Evolutionary conservation across 306 rosid species (phyloP).

Genomic region (Acacia confusa): DNA sequence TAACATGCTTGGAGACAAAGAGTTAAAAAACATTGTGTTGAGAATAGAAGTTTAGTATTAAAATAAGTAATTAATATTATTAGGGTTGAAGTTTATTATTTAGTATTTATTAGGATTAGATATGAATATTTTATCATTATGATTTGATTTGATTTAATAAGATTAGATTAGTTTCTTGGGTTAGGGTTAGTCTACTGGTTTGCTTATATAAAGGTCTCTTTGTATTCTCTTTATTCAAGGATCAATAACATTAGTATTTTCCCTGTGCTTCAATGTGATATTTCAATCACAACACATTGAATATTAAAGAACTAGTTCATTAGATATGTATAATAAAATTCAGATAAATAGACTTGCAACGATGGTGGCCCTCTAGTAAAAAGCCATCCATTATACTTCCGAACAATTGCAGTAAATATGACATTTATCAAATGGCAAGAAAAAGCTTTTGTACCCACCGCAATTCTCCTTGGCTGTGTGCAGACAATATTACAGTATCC

Average conservation of each 20-base stretch:
- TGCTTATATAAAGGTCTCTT: no score
- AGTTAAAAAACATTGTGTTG: neutral
- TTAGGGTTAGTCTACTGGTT: no score
- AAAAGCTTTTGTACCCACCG: slow-evolving; percentile 56
- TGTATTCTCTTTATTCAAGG: no score
- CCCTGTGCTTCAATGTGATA: no score
- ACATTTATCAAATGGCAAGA: slow-evolving; percentile 12
- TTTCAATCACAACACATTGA: neutral
- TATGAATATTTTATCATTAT: no score
- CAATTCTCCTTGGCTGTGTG: slow-evolving; percentile 98
- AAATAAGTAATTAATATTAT: no score
- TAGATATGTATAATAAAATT: neutral
- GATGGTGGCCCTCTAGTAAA: neutral
- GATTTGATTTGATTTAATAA: no score
- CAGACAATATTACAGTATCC: slow-evolving; percentile 83
- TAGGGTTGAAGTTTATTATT: no score
- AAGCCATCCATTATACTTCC: neutral
- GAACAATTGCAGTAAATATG: slow-evolving; percentile 22
- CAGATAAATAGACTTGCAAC: neutral
- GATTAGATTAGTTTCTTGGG: no score
- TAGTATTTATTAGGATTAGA: no score
- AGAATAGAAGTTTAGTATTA: no score
- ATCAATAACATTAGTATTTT: no score
- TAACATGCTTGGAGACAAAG: slow-evolving; percentile 8
- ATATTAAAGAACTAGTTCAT: neutral